Base-by-base conservation (phyloP, 441 rosid genomes). In the Erodium moschatum region DNA sequence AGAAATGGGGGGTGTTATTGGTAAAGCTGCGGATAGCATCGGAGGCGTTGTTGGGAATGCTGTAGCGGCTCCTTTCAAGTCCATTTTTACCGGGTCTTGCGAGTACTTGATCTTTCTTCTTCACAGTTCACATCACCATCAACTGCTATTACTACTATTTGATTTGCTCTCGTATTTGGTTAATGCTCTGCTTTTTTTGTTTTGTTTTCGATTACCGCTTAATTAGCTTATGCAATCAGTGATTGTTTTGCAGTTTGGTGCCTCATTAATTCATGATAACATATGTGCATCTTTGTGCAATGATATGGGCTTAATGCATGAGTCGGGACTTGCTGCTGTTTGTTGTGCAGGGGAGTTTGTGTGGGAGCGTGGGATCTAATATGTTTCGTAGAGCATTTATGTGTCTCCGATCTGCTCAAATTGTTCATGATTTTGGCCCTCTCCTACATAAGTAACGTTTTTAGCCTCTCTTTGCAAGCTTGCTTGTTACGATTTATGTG, bases 341-440 rank as follows among this genome's bases (percentile, higher is more conserved):
- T 31, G 64, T 11, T 73, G 4, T 76, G 72, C 80, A 91, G 97
- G 74, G 87, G 77, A 20, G 64, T 84, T 66, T 91, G 96, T 75
- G 48, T 83, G 7, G 89, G 94, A 16, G 83, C 90, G 21, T 89
- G 96, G 94, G 90, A 91, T 56, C 65, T 83, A 19, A 13, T 78
- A 12, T 91, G 92, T 78, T 91, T 89, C 73, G 75, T 91, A 9
- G 96, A 91, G 79, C 89, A 87, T 73, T 74, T 91, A 8, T 87
- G 97, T 64, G 71, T 87, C 70, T 56, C 86, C 54, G 79, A 89
- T 75, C 80, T 91, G 73, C 76, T 85, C 29, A 91, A 86, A 71
- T 73, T 91, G 29, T 38, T 86, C 52, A n/a, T 86, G 77, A 87
- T 86, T 64, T 71, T 82, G 54, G 80, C 72, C 71, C 92, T 89